Base-by-base conservation (phyloP, 1,284 basidiomycete genomes). In the Wolfiporia cocos region DNA sequence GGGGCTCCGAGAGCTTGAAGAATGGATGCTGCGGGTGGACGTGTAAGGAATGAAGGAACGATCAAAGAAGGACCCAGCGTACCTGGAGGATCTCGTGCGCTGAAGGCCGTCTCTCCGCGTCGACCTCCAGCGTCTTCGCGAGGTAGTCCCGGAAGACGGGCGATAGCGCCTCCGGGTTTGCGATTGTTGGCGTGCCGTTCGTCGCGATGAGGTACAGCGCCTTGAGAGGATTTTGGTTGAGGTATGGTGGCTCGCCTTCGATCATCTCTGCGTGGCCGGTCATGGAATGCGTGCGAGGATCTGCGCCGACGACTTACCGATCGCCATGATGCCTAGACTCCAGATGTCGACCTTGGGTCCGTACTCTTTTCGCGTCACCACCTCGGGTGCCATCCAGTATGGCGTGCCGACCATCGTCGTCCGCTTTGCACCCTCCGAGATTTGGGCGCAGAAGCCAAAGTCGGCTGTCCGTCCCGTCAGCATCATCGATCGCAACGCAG, bases 341-440 rank as follows among this genome's bases (percentile, higher is more conserved):
- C 96, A 99, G 46, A 99, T 92, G 62, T 99, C 96, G 22, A 99
- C 96, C 65, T 98, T 98, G 3, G 95, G 91, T 0, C 95, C 96
- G 60, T 99, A 99, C 69, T 97, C 96, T 65, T 98, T 98, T 43
- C 94, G 81, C 17, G 92, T 96, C 46, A 99, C 95, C 23, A 99
- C 94, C 62, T 99, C 95, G 1, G 95, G 95, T 1, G 96, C 95
- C 95, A 99, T 99, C 95, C 95, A 99, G 63, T 98, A 99, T 1
- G 96, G 96, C 5, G 96, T 98, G 3, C 96, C 96, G 35, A 98
- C 95, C 95, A 99, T 98, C n/a, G 96, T 99, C 23, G 93, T 97
- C 24, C 95, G 85, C 71, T 98, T 98, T 4, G 93, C 81, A 50
- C 88, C 81, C 55, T 97, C 94, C 20, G 92, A 92, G 46, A 98